These are phyloP conservation scores for Pseudocercospora ulei DNA, from an alignment of 2,329 filamentous ascomycete species.

Conservation along the genomic window DNA sequence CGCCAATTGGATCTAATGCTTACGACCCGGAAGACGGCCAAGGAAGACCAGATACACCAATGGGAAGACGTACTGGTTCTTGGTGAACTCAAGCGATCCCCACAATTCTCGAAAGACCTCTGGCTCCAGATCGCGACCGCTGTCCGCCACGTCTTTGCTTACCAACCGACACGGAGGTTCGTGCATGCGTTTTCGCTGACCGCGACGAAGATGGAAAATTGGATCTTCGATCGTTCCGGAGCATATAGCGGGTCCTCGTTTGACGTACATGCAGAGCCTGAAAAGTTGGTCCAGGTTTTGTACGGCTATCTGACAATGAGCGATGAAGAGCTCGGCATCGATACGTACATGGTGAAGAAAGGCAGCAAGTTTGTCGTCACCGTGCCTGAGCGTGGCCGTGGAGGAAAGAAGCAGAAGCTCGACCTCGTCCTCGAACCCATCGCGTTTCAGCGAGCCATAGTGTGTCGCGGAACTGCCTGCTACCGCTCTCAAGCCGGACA, in stretches of 20 bases:
- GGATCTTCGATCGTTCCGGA: background rate
- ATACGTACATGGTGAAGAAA: background rate
- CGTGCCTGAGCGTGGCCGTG: too few species aligned
- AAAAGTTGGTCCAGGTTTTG: background rate
- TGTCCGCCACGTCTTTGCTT: slow-evolving; percentile 1
- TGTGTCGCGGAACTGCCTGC: too few species aligned
- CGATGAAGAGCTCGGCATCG: slow-evolving; percentile 6
- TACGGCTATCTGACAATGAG: slow-evolving; percentile 3
- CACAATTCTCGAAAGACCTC: too few species aligned
- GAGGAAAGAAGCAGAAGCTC: too few species aligned
- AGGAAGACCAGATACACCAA: background rate
- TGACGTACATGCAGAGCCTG: background rate
- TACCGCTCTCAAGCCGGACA: too few species aligned
- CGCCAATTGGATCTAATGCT: too few species aligned
- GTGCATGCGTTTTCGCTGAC: slow-evolving; percentile 1
- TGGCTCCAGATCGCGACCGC: background rate
- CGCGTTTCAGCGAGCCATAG: too few species aligned
- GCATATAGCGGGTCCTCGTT: background rate
- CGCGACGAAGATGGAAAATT: slow-evolving; percentile 1
- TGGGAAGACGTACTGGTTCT: background rate
- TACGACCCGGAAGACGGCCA: too few species aligned
- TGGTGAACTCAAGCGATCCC: too few species aligned
- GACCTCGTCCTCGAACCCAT: too few species aligned
- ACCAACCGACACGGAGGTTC: slow-evolving; percentile 1
- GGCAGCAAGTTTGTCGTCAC: background rate